phyloP scores from a whole-genome alignment of 345 rosid genomes.

The Aegle marmelos region DNA sequence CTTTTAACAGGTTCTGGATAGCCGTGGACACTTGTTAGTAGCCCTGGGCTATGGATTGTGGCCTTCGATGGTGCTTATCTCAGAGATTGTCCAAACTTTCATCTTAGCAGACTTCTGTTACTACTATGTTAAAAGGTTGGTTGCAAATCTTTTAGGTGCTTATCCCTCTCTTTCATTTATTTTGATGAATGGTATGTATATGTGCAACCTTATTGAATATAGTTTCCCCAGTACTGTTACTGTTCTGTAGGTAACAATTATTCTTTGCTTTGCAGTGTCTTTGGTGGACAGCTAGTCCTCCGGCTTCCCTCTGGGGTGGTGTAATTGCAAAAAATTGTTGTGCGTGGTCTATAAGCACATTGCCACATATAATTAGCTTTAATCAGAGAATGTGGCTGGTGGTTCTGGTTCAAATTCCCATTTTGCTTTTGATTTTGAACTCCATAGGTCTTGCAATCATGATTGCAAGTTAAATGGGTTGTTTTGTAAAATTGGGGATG shows the following conservation, averaged over 20 bases:
- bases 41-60: conserved; percentile 96
- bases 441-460: conserved; percentile 2
- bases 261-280: conserved; percentile 57
- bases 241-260: neutral
- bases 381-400: conserved; percentile 11
- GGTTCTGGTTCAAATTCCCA: conserved; percentile 6
- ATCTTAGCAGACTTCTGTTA: conserved; percentile 98
- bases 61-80: conserved; percentile 98
- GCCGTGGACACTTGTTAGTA: conserved; percentile 83
- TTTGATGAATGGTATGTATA: neutral
- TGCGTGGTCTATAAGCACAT: conserved; percentile 8
- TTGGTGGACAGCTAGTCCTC: conserved; percentile 97
- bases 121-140: conserved; percentile 86
- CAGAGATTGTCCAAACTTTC: conserved; percentile 97
- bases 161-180: neutral
- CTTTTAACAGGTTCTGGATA: conserved; percentile 76
- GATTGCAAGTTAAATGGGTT: conserved; percentile 25
- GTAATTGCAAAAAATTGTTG: conserved; percentile 25
- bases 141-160: neutral
- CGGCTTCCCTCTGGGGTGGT: conserved; percentile 99
- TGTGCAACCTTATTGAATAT: neutral
- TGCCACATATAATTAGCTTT: conserved; percentile 9
- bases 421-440: conserved; percentile 19
- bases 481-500: conserved; percentile 34
- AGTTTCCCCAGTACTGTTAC: neutral